Percentiles rank a stretch among this genome's conserved stretches.
Evolutionary conservation across 495 filamentous ascomycete genomes (phyloP).

Genomic region (Aspergillus biplanus): DNA sequence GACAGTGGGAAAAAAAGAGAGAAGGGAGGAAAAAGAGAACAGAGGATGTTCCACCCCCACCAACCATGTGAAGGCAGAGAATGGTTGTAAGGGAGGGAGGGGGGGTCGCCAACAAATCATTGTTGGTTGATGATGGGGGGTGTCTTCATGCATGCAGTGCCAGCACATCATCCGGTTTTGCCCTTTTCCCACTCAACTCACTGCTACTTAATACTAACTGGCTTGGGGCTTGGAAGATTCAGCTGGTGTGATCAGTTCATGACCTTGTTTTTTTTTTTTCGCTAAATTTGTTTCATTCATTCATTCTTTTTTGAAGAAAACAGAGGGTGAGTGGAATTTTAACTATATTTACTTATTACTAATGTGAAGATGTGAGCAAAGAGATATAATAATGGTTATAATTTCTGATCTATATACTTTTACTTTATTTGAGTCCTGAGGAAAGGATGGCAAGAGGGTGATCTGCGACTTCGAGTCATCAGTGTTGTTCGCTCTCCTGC

Average conservation of each 20-base stretch:
- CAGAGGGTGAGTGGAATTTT: too few species aligned
- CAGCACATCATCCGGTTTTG: conserved; percentile 27
- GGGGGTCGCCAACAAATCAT: conserved; percentile 41
- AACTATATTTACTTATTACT: too few species aligned
- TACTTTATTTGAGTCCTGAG: neutral
- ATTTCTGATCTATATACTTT: neutral
- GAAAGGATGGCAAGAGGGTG: neutral
- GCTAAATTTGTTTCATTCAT: neutral
- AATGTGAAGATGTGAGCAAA: neutral
- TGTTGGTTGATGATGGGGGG: conserved; percentile 9
- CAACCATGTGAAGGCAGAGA: conserved; percentile 4
- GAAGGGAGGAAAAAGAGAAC: neutral
- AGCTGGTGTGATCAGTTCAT: too few species aligned
- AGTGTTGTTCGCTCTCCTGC: conserved; percentile 3
- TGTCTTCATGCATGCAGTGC: conserved; percentile 42
- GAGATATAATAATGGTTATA: neutral
- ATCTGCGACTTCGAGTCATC: conserved; percentile 10
- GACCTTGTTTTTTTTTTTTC: too few species aligned
- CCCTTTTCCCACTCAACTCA: neutral
- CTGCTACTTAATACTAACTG: too few species aligned
- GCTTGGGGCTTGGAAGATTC: too few species aligned
- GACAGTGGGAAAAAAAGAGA: neutral
- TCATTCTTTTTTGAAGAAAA: neutral
- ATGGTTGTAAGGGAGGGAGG: conserved; percentile 27
- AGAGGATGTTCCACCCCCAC: neutral